Base-by-base conservation (phyloP, 805 yeast genomes). In the Candida takata region DNA sequence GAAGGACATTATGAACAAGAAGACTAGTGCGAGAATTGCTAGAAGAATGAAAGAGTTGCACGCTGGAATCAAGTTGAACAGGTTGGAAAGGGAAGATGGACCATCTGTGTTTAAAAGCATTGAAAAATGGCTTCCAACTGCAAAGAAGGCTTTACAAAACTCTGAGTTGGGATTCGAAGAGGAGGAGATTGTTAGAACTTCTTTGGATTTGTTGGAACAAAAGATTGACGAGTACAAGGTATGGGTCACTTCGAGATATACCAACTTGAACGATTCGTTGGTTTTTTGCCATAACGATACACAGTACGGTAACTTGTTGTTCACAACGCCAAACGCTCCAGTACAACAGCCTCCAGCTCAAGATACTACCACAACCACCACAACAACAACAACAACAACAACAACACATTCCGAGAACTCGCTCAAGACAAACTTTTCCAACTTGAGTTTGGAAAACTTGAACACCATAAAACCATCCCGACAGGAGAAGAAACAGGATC, bases 21-120 rank as follows among this genome's bases (percentile, higher is more conserved):
- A 77, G 20, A 78, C 84, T 14, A 76, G 87, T 32, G 78, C 80
- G 45, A 82, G 84, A 66, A 80, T 92, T 44, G 97, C 95, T 11
- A 77, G 95, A 65, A 79, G 98, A 65, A 92, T 92, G 97, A 81
- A 88, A 52, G 97, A 92, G 48, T 68, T 92, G 37, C 98, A 92
- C 54, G 69, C 69, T 38, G 88, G 90, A 50, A 78, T 92, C 15
- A 76, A 74, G 11, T 62, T 92, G 35, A 70, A 74, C 16, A 55
- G 60, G 3, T 62, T 61, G 4, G 96, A 87, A 49, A 62, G 66
- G 29, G 56, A 54, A 6, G 55, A 55, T 11, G 83, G 92, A 1
- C 84, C 97, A 0, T 65, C 68, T 33, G 70, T 74, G 8, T 87
- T 95, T 90, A 57, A 54, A 25, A 67, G 76, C 38, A 75, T 87